Evolutionary conservation across 2,329 filamentous ascomycete species (phyloP).

Genomic region (Calonectria fujianensis): DNA sequence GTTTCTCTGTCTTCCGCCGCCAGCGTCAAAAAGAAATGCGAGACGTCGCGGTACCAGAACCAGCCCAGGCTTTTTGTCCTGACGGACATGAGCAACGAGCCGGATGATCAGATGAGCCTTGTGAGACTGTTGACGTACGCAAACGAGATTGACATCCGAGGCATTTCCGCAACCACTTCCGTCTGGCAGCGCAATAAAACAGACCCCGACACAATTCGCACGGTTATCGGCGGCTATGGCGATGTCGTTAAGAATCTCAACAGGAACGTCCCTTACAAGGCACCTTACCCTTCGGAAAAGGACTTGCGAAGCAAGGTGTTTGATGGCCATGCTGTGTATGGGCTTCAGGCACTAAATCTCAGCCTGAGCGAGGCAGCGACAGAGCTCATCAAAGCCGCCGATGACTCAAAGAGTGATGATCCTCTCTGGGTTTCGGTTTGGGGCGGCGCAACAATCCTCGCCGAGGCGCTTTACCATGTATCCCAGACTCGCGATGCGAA

Average conservation of each 20-base stretch:
- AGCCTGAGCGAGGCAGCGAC: conserved; percentile 7
- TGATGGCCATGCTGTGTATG: conserved; percentile 13
- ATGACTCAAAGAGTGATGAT: not conserved
- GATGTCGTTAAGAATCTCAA: conserved; percentile 7
- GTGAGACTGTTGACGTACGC: conserved; percentile 34
- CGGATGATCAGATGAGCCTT: conserved; percentile 37
- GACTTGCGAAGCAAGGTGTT: not conserved
- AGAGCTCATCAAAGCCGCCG: not conserved
- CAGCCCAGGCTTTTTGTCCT: conserved; percentile 34
- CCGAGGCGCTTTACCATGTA: not conserved
- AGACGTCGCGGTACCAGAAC: conserved; percentile 29
- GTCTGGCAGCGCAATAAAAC: not conserved
- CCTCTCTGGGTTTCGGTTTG: conserved; percentile 8
- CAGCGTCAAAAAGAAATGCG: not conserved
- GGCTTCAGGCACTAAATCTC: not conserved
- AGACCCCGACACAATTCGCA: conserved; percentile 1
- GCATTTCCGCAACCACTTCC: not conserved
- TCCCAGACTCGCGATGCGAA: not conserved
- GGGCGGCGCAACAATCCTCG: conserved; percentile 4
- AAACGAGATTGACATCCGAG: conserved; percentile 31
- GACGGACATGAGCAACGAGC: conserved; percentile 37
- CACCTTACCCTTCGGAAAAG: conserved; percentile 3
- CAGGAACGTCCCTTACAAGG: not conserved
- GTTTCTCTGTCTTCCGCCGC: not conserved
- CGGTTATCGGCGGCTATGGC: not conserved